These are phyloP conservation scores for Venturia effusa DNA, from an alignment of 2,329 filamentous ascomycete genomes.

Conservation along the genomic window DNA sequence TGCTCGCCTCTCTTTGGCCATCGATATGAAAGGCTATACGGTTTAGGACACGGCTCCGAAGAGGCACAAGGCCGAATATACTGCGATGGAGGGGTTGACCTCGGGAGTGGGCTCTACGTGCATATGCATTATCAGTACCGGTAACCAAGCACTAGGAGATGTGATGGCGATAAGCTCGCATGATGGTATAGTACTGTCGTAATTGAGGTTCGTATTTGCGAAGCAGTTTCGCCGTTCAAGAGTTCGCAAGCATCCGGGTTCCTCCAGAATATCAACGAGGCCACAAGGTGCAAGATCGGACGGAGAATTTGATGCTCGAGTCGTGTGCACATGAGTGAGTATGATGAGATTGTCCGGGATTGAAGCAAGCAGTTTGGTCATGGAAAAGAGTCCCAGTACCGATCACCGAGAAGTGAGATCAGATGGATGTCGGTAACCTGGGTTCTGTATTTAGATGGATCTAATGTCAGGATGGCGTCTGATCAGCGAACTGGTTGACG, in stretches of 20 bases:
- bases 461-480: background rate
- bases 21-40: background rate
- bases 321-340: background rate
- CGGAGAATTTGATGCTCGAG: background rate
- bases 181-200: background rate
- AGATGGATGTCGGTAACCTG: background rate
- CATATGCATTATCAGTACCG: background rate
- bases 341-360: background rate
- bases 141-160: background rate
- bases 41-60: background rate
- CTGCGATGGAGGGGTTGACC: background rate
- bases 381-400: background rate
- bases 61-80: background rate
- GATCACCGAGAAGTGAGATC: background rate
- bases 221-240: background rate
- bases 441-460: constrained; percentile 1
- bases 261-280: background rate
- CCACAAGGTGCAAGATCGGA: background rate
- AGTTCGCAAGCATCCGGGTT: background rate
- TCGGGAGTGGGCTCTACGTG: background rate
- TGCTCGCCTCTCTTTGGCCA: background rate
- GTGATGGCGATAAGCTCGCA: background rate
- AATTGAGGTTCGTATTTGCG: background rate
- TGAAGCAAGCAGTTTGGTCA: background rate
- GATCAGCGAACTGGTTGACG: constrained; percentile 1